Conservation (phyloP, 352 stramenopile genomes). For the Phytophthora rubi region DNA sequence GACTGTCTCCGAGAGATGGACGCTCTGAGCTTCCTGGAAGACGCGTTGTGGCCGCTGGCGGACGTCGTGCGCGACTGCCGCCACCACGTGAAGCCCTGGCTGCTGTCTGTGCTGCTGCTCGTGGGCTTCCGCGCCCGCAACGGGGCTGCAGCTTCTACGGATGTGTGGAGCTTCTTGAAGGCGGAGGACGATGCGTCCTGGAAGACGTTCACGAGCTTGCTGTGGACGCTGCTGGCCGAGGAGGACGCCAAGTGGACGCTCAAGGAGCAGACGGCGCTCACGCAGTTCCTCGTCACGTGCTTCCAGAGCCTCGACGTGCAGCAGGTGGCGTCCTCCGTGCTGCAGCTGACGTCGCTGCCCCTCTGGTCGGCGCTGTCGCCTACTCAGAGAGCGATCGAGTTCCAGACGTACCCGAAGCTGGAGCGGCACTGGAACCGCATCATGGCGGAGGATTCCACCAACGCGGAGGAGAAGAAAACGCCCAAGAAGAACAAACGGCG, state of each 20-base stretch:
- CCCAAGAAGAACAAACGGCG: conserved; percentile 46
- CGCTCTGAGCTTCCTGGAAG: conserved; percentile 50
- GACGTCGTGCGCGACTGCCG: conserved; percentile 35
- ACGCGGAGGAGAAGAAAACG: conserved; percentile 22
- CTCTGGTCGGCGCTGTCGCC: conserved; percentile 68
- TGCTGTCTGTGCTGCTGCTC: conserved; percentile 55
- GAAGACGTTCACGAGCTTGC: conserved; percentile 44
- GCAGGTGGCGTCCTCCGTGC: conserved; percentile 52
- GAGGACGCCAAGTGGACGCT: conserved; percentile 48
- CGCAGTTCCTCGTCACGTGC: conserved; percentile 68
- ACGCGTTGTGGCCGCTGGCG: conserved; percentile 56
- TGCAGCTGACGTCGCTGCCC: conserved; percentile 71
- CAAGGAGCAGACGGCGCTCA: conserved; percentile 57
- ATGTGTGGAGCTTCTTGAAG: conserved; percentile 34
- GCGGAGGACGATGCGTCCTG: conserved; percentile 33
- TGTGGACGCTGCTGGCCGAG: conserved; percentile 41
- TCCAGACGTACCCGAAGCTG: conserved; percentile 68
- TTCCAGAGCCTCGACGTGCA: conserved; percentile 68
- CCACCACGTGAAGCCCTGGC: conserved; percentile 48
- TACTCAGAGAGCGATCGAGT: conserved; percentile 68
- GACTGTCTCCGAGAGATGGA: conserved; percentile 37
- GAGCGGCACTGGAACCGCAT: conserved; percentile 69
- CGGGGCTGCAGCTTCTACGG: not conserved
- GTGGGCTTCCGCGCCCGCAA: conserved; percentile 35
- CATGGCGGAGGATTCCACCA: not conserved